These are phyloP conservation scores for Cupressus sempervirens DNA, from an alignment of 75 land plant species.

Conservation along the genomic window DNA sequence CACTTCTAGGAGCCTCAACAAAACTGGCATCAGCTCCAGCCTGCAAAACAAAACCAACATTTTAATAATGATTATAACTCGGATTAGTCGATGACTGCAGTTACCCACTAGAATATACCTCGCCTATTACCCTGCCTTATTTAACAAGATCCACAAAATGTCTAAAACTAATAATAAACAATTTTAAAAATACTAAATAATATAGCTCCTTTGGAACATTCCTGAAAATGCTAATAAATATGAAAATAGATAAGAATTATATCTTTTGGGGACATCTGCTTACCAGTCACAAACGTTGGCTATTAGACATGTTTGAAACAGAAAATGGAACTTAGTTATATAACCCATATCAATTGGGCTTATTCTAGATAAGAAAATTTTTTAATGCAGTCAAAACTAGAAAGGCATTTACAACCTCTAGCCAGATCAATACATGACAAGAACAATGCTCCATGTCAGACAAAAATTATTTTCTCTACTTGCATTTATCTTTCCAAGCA, in stretches of 20 bases:
- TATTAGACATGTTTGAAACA: neutral
- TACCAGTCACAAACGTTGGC: neutral
- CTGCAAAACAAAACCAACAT: slow-evolving; percentile 12
- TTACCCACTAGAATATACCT: neutral
- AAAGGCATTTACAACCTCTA: neutral
- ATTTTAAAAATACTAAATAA: neutral
- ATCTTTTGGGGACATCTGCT: neutral
- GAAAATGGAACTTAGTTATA: neutral
- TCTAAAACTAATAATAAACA: neutral
- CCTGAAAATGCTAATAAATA: neutral
- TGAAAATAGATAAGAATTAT: neutral
- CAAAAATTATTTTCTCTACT: neutral
- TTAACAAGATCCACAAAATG: neutral
- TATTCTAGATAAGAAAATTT: neutral
- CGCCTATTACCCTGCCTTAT: neutral
- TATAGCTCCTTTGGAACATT: neutral
- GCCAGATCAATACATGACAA: neutral
- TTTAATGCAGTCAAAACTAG: neutral
- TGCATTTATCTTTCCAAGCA: too few species aligned
- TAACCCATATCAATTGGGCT: neutral
- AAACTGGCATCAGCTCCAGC: slow-evolving; percentile 50
- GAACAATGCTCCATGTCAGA: neutral
- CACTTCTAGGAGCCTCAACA: slow-evolving; percentile 43
- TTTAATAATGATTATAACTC: neutral
- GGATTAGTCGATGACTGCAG: neutral